These are phyloP conservation scores for Viola odorata DNA, from an alignment of 345 rosid species.

Conservation along the genomic window DNA sequence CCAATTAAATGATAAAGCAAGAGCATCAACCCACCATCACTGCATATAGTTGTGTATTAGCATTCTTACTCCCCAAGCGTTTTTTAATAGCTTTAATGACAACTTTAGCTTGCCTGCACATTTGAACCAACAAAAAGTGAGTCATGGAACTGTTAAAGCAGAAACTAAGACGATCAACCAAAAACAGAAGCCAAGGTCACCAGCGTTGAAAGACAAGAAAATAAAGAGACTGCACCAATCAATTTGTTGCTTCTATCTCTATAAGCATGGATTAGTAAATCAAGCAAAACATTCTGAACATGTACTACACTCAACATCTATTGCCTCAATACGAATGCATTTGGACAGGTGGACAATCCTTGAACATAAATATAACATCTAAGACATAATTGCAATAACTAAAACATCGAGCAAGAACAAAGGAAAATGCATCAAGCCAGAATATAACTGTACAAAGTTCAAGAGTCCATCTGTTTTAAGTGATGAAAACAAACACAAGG, in stretches of 20 bases:
- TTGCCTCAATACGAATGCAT: no score
- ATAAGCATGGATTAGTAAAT: no score
- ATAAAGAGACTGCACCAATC: no score
- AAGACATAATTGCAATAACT: neutral
- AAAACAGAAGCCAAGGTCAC: no score
- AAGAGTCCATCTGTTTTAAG: neutral
- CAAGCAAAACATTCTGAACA: no score
- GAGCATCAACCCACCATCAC: constrained; percentile 53
- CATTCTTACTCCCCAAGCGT: constrained; percentile 65
- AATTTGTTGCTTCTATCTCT: no score
- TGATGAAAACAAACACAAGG: neutral
- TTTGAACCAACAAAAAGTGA: constrained; percentile 8
- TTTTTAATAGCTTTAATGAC: constrained; percentile 85
- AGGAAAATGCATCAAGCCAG: no score
- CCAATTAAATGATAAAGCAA: neutral
- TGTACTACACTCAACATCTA: no score
- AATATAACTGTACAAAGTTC: neutral
- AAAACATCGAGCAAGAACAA: neutral
- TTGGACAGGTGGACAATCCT: no score
- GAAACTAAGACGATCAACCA: neutral
- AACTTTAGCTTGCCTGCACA: constrained; percentile 71
- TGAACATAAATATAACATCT: neutral
- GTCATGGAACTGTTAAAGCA: neutral
- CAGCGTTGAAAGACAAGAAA: no score
- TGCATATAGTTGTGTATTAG: constrained; percentile 62